Evolutionary conservation across 345 rosid species (phyloP).

Genomic region (Carallia brachiata): DNA sequence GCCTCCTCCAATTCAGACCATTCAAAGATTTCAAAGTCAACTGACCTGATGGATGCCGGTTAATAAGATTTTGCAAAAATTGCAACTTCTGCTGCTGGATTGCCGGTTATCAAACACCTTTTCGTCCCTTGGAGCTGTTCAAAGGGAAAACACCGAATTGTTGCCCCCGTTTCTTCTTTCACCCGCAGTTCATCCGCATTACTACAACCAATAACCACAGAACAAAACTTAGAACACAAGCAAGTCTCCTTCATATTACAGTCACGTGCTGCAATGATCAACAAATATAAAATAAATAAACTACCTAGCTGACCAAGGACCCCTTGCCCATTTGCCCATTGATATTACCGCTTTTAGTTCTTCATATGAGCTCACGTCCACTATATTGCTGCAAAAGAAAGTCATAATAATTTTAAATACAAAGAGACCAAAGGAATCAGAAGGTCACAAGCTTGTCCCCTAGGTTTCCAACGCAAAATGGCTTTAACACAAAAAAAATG

Average conservation of each 20-base stretch:
- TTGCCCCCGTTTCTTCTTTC: conserved; percentile 94
- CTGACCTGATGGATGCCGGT: conserved; percentile 27
- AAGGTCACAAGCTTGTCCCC: too few relatives aligned
- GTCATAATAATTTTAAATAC: not conserved
- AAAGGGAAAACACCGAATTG: conserved; percentile 89
- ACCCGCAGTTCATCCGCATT: conserved; percentile 71
- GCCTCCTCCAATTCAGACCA: not conserved
- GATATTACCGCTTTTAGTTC: conserved; percentile 78
- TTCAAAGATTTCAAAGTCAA: not conserved
- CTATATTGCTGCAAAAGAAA: conserved; percentile 60
- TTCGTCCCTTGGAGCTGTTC: conserved; percentile 62
- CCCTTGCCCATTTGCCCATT: conserved; percentile 92
- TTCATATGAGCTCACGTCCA: conserved; percentile 81
- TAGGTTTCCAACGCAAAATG: not conserved
- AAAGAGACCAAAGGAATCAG: not conserved
- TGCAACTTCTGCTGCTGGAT: conserved; percentile 74
- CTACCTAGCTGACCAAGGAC: conserved; percentile 88
- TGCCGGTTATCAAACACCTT: conserved; percentile 82
- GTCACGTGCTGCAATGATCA: conserved; percentile 39
- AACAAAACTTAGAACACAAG: not conserved
- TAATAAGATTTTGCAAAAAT: conserved; percentile 87
- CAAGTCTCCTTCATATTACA: not conserved
- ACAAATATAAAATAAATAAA: not conserved
- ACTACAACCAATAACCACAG: conserved; percentile 43
- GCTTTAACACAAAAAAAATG: conserved; percentile 12